A percentile compares a stretch with the other conserved stretches of the same genome.
Evolutionary conservation across 1,284 basidiomycete genomes (phyloP).

Genomic region (Cutaneotrichosporon cavernicola): DNA sequence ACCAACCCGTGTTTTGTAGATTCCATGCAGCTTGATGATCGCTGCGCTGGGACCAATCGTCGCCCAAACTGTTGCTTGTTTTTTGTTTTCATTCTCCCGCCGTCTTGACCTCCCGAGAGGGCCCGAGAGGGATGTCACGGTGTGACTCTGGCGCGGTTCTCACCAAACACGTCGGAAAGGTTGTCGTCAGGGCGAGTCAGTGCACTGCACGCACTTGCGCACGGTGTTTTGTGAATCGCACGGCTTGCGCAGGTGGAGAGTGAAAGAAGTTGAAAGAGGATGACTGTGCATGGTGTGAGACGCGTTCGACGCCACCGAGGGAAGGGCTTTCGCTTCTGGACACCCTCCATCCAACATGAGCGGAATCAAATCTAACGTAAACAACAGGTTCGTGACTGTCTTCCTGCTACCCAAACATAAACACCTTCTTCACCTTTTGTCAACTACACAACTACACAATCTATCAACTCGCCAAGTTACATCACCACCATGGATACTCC

Average conservation of each 20-base stretch:
- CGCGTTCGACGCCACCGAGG: background rate
- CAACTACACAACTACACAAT: background rate
- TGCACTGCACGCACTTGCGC: background rate
- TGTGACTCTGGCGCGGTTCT: background rate
- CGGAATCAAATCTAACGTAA: constrained; percentile 1
- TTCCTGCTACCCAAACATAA: background rate
- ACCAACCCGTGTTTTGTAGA: background rate
- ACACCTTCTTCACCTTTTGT: background rate
- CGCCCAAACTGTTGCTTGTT: background rate
- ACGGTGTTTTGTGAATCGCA: background rate
- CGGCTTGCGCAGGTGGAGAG: background rate
- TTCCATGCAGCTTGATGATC: background rate
- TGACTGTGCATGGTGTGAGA: background rate
- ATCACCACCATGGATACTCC: background rate
- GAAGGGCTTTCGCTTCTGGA: background rate
- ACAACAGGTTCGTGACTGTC: background rate
- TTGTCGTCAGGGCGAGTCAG: background rate
- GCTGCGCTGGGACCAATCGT: background rate
- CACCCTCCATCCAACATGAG: background rate
- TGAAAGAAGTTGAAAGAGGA: background rate
- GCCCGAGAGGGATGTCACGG: background rate
- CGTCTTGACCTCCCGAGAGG: background rate
- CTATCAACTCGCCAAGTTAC: background rate
- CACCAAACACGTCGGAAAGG: background rate
- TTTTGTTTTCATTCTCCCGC: background rate